Conservation (phyloP, 345 rosid genomes). For the Populus simonii region DNA sequence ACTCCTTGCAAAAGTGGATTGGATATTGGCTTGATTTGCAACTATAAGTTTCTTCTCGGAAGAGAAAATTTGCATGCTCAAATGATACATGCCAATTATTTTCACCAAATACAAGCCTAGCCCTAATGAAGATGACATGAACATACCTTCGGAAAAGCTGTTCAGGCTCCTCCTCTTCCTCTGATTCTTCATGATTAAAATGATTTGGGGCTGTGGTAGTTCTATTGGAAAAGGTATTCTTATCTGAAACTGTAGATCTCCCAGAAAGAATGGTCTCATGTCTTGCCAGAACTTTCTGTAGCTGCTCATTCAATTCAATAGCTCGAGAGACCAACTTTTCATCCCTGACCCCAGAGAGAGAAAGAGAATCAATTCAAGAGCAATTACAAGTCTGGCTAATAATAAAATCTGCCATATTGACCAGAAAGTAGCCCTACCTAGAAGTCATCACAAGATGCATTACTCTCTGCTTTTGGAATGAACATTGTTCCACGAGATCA, state of each 20-base stretch:
- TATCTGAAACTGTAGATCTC: conserved; percentile 17
- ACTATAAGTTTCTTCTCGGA: background rate
- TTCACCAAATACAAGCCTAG: background rate
- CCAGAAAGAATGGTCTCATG: conserved; percentile 72
- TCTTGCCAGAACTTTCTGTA: conserved; percentile 73
- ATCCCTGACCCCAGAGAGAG: conserved; percentile 46
- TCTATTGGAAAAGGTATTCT: conserved; percentile 16
- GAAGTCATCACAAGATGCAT: conserved; percentile 94
- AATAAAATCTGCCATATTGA: background rate
- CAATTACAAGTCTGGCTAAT: background rate
- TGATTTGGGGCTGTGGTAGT: conserved; percentile 32
- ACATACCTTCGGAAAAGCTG: conserved; percentile 84
- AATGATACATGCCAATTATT: background rate
- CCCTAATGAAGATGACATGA: background rate
- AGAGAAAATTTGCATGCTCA: background rate
- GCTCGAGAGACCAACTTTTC: conserved; percentile 83
- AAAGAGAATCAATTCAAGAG: conserved; percentile 9
- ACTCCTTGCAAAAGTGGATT: background rate
- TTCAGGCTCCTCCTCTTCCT: conserved; percentile 77
- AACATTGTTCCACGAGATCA: conserved; percentile 98
- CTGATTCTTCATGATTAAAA: conserved; percentile 44
- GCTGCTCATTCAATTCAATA: conserved; percentile 86
- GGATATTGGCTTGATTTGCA: background rate
- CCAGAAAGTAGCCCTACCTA: conserved; percentile 40
- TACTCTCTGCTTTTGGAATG: conserved; percentile 94